Evolutionary conservation across 2,329 filamentous ascomycete species (phyloP), one percentile per base, ranked within the genome.

Genomic region (Pyrenophora tritici-repentis): DNA sequence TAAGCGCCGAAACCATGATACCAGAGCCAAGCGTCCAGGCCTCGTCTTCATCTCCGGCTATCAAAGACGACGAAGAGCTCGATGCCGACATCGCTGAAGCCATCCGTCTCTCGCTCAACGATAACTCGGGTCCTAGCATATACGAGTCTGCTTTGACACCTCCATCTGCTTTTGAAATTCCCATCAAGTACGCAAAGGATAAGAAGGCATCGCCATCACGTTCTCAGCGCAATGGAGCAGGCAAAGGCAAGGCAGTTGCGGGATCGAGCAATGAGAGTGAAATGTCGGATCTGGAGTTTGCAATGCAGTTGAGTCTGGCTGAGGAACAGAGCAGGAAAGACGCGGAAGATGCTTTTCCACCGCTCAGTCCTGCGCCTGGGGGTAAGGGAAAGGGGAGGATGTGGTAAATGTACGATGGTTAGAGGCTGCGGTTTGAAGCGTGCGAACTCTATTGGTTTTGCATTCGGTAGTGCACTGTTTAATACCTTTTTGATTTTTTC

Each of bases 81-180:
- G 82, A 84, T 48, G 78, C 80, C 3, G 83, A 86, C 31, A 77
- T 87, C 16, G 83, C 83, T 3, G 83, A 87, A 72, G 84, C 84
- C 0, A 86, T 86, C 45, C 81, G 83, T 12, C 75, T 83, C 22
- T 79, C 77, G 37, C 63, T 80, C 9, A 71, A 68, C 40, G 65
- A 67, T 4, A 59, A 38, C 33, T 42, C 61, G n/a, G 48, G 47
- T 8, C 53, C 59, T 16, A 55, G 34, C 34, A 39, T 50, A 20
- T 59, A 62, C 18, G 35, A 49, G 12, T 31, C 31, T 31, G 43
- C 44, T 10, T 48, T 53, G 1, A 52, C 57, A 2, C 53, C 58
- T 9, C 53, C 55, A 5, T 53, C 61, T 16, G 51, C 50, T 10
- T 78, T 72, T 47, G 75, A 78, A n/a, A 75, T 80, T 10, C 75